Evolutionary conservation across 805 yeast genomes (phyloP).

Genomic region (Metschnikowia noctiluminum): DNA sequence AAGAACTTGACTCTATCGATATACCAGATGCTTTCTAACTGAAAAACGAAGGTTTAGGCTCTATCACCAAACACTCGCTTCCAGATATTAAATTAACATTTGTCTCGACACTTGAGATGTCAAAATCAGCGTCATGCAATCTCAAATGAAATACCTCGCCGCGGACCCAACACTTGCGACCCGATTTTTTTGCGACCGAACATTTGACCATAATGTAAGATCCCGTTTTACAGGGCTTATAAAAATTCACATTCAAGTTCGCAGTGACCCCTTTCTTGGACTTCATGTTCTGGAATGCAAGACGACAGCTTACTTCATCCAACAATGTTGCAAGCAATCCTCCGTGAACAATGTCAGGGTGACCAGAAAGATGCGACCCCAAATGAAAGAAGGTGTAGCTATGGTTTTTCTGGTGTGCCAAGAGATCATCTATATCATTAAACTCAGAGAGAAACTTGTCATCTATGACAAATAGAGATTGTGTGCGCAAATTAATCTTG

Average conservation of each 20-base stretch:
- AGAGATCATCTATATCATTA: slow-evolving; percentile 20
- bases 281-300: slow-evolving; percentile 40
- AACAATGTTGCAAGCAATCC: slow-evolving; percentile 41
- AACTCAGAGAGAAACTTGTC: slow-evolving; percentile 25
- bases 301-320: slow-evolving; percentile 41
- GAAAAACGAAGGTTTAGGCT: slow-evolving; percentile 23
- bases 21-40: not conserved
- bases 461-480: slow-evolving; percentile 33
- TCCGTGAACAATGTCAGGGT: slow-evolving; percentile 41
- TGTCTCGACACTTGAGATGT: slow-evolving; percentile 18
- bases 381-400: slow-evolving; percentile 39
- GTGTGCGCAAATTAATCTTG: slow-evolving; percentile 33
- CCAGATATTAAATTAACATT: slow-evolving; percentile 28
- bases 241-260: slow-evolving; percentile 39
- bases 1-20: not conserved
- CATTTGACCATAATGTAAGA: slow-evolving; percentile 35
- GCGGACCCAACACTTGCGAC: slow-evolving; percentile 39
- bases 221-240: slow-evolving; percentile 33
- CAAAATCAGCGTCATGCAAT: slow-evolving; percentile 14
- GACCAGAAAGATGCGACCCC: slow-evolving; percentile 38
- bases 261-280: slow-evolving; percentile 44
- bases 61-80: slow-evolving; percentile 40
- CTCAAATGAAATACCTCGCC: slow-evolving; percentile 31
- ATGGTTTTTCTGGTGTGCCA: slow-evolving; percentile 23
- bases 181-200: slow-evolving; percentile 26